Evolutionary conservation across 2,329 filamentous ascomycete genomes (phyloP).

Genomic region (Colletotrichum sojae): DNA sequence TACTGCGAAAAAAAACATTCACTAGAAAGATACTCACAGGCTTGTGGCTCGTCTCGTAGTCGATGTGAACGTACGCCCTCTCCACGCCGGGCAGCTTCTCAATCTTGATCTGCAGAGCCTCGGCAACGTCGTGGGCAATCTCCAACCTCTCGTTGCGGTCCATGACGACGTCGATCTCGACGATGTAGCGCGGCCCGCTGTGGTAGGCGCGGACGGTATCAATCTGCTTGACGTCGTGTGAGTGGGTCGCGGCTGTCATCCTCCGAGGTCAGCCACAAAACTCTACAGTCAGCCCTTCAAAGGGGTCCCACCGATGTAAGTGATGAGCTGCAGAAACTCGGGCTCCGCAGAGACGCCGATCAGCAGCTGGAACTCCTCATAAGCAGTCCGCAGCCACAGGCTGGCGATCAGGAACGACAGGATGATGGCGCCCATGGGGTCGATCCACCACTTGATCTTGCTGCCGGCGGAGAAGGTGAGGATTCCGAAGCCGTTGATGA

Average conservation of each 20-base stretch:
- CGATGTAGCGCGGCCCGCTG: slow-evolving; percentile 87
- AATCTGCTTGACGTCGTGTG: slow-evolving; percentile 83
- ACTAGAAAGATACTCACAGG: slow-evolving; percentile 63
- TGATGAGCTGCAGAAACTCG: slow-evolving; percentile 91
- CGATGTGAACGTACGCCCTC: slow-evolving; percentile 95
- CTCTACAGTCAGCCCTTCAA: not conserved
- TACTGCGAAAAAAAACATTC: no score
- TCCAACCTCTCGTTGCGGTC: slow-evolving; percentile 79
- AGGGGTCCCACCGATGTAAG: slow-evolving; percentile 78
- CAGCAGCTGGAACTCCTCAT: slow-evolving; percentile 89
- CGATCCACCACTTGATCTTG: slow-evolving; percentile 94
- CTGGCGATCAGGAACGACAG: slow-evolving; percentile 83
- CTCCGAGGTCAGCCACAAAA: not conserved
- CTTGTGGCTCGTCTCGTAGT: slow-evolving; percentile 96
- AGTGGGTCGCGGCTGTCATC: slow-evolving; percentile 80
- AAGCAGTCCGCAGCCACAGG: slow-evolving; percentile 89
- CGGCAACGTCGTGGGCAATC: slow-evolving; percentile 92
- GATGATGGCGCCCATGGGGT: slow-evolving; percentile 90
- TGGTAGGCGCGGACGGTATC: slow-evolving; percentile 97
- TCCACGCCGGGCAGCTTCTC: slow-evolving; percentile 94
- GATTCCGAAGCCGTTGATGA: slow-evolving; percentile 95
- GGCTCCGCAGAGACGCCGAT: slow-evolving; percentile 91
- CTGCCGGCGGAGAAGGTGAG: slow-evolving; percentile 91
- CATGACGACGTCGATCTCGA: slow-evolving; percentile 98
- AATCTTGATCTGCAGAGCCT: slow-evolving; percentile 93